Conservation (phyloP, 2,329 filamentous ascomycete genomes). For the Endoconidiophora polonica region DNA sequence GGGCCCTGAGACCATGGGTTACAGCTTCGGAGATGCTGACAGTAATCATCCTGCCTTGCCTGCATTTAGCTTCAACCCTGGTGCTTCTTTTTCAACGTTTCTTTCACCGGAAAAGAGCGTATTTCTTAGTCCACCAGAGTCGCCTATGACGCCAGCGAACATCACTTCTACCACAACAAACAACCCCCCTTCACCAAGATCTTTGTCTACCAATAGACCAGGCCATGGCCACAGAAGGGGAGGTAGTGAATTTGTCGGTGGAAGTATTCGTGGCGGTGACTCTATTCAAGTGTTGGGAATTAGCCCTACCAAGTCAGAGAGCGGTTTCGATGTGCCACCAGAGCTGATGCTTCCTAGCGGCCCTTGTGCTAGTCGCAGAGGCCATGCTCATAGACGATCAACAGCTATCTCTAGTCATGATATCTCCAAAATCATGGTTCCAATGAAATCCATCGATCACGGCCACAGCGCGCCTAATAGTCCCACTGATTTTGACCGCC, state of each 20-base stretch:
- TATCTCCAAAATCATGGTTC: conserved; percentile 50
- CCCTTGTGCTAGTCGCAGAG: conserved; percentile 37
- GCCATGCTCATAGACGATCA: conserved; percentile 69
- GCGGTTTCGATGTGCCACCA: conserved; percentile 37
- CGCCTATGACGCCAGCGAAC: conserved; percentile 27
- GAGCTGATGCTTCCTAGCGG: conserved; percentile 34
- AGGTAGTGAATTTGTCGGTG: conserved; percentile 75
- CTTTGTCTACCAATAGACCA: conserved; percentile 20
- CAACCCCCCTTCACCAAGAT: conserved; percentile 38
- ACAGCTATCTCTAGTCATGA: conserved; percentile 73
- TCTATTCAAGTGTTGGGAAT: conserved; percentile 47
- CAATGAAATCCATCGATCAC: conserved; percentile 25
- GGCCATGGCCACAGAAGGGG: conserved; percentile 65
- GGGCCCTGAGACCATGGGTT: conserved; percentile 24
- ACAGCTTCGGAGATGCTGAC: conserved; percentile 6
- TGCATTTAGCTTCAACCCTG: conserved; percentile 40
- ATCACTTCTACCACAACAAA: conserved; percentile 18
- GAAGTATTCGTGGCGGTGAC: conserved; percentile 42
- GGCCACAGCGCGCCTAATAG: conserved; percentile 50
- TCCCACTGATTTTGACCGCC: conserved; percentile 30
- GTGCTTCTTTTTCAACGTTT: conserved; percentile 18
- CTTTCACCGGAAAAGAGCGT: conserved; percentile 20
- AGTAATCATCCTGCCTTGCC: conserved; percentile 28
- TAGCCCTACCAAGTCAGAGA: conserved; percentile 50
- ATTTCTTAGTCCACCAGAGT: conserved; percentile 37